These are phyloP conservation scores for Aspergillus eucalypticola DNA, from an alignment of 2,329 filamentous ascomycete genomes.

Conservation along the genomic window DNA sequence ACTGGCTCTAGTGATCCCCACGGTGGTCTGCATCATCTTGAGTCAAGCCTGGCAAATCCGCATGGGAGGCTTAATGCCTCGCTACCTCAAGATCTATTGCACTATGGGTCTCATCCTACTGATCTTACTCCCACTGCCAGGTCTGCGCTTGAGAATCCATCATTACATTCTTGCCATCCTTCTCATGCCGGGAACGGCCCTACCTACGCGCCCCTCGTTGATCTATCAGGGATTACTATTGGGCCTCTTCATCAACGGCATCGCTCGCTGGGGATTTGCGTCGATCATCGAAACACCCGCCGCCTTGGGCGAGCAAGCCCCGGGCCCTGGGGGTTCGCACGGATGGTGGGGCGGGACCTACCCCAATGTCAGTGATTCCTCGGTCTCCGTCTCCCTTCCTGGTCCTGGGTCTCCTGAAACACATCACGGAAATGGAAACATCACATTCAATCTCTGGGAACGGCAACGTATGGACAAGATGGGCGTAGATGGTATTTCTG, in stretches of 20 bases:
- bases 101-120: slow-evolving; percentile 68
- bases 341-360: slow-evolving; percentile 47
- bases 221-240: slow-evolving; percentile 87
- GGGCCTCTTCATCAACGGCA: slow-evolving; percentile 90
- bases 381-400: slow-evolving; percentile 48
- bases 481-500: slow-evolving; percentile 57
- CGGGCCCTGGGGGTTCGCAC: slow-evolving; percentile 45
- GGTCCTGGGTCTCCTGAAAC: slow-evolving; percentile 26
- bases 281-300: slow-evolving; percentile 79
- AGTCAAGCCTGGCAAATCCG: slow-evolving; percentile 84
- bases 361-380: slow-evolving; percentile 56
- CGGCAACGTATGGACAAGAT: slow-evolving; percentile 40
- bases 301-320: slow-evolving; percentile 58
- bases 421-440: slow-evolving; percentile 46
- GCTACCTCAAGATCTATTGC: slow-evolving; percentile 75
- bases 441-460: slow-evolving; percentile 49
- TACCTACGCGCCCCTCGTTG: slow-evolving; percentile 82
- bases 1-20: slow-evolving; percentile 72
- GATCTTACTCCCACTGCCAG: slow-evolving; percentile 69
- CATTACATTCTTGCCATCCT: slow-evolving; percentile 91
- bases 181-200: slow-evolving; percentile 80
- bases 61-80: slow-evolving; percentile 75
- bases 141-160: slow-evolving; percentile 82
- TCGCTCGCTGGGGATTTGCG: slow-evolving; percentile 92
- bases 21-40: slow-evolving; percentile 67